A percentile compares a stretch with the other conserved stretches of the same genome.
phyloP scores from a whole-genome alignment of 768 basidiomycete species.

The Tulasnella sp. region DNA sequence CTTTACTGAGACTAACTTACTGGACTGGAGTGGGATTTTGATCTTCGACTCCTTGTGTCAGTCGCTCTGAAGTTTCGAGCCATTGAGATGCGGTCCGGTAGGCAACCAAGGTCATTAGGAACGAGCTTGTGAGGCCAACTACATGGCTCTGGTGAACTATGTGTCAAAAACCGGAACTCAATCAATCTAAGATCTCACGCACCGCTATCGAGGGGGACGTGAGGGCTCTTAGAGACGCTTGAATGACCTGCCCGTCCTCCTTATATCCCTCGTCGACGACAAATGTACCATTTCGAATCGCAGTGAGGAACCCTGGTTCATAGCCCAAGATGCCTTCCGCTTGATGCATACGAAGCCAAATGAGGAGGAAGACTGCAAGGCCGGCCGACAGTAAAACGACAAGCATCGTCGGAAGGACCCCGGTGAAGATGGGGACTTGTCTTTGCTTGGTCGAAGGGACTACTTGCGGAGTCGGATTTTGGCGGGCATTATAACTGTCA shows the following conservation, averaged over 20 bases:
- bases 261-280: not conserved
- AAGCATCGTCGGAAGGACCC: not conserved
- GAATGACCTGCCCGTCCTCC: not conserved
- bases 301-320: not conserved
- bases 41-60: not conserved
- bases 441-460: constrained; percentile 8
- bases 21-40: not conserved
- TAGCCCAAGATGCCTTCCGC: not conserved
- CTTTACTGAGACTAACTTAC: not conserved
- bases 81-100: not conserved
- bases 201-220: not conserved
- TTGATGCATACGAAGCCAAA: not conserved
- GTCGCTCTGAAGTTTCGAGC: not conserved
- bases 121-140: not conserved
- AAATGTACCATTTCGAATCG: not conserved
- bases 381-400: not conserved
- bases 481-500: not conserved
- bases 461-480: not conserved
- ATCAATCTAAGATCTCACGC: not conserved
- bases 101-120: not conserved
- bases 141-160: not conserved
- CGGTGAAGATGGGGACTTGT: not conserved
- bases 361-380: not conserved
- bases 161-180: not conserved
- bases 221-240: not conserved